Evolutionary conservation across 1,284 basidiomycete genomes (phyloP).

Genomic region (Fomitopsis betulina): DNA sequence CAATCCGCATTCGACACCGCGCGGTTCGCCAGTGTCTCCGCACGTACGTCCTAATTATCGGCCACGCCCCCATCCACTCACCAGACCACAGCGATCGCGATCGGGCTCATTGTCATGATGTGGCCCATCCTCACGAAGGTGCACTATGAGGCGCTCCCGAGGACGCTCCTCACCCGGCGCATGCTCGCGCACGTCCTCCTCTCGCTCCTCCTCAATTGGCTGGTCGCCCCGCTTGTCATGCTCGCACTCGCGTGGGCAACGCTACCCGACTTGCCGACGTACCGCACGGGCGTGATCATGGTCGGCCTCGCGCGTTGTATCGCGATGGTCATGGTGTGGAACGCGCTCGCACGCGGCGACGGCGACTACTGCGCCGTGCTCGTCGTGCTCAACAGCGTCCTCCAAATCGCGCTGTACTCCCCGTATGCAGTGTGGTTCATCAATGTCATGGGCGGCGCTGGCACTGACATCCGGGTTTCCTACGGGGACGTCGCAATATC

Average conservation of each 20-base stretch:
- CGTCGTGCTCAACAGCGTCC: conserved; percentile 56
- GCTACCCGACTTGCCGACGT: conserved; percentile 69
- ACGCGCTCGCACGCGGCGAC: conserved; percentile 74
- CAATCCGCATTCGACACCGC: conserved; percentile 50
- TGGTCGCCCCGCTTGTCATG: conserved; percentile 80
- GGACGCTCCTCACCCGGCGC: conserved; percentile 47
- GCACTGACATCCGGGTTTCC: conserved; percentile 42
- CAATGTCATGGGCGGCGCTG: conserved; percentile 58
- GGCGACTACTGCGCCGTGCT: conserved; percentile 74
- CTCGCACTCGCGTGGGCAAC: conserved; percentile 82
- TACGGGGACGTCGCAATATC: conserved; percentile 73
- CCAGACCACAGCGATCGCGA: conserved; percentile 56
- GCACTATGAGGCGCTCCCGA: conserved; percentile 69
- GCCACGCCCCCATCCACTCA: conserved; percentile 5
- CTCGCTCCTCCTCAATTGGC: conserved; percentile 79
- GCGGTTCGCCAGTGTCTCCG: conserved; percentile 50
- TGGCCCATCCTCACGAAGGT: conserved; percentile 83
- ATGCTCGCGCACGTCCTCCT: conserved; percentile 73
- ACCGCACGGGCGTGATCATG: conserved; percentile 54
- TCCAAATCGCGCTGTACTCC: conserved; percentile 78
- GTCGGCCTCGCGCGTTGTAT: conserved; percentile 59
- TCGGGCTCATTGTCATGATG: conserved; percentile 87
- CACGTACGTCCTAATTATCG: conserved; percentile 40
- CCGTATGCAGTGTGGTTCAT: conserved; percentile 77
- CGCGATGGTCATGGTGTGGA: conserved; percentile 87